Percentiles rank a stretch among this genome's conserved stretches.
Conservation (phyloP, 2,329 filamentous ascomycete genomes). For the Trichoderma breve region DNA sequence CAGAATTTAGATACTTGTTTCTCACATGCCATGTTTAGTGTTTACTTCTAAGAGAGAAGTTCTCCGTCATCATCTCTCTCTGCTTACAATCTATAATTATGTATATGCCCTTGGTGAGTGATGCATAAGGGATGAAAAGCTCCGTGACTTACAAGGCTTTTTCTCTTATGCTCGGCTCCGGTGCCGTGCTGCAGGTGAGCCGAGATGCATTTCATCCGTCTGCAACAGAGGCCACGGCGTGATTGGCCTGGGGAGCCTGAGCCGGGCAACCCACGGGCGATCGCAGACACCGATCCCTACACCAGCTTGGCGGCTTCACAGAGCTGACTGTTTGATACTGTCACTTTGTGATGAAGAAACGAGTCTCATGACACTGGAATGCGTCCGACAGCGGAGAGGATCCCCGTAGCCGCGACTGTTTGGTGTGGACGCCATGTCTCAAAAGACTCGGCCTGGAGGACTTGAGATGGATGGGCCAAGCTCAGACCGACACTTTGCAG, state of each 20-base stretch:
- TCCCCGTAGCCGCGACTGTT: neutral
- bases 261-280: neutral
- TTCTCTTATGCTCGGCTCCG: neutral
- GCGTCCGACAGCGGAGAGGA: slow-evolving; percentile 19
- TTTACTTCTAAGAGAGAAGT: neutral
- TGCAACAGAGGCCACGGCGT: neutral
- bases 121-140: neutral
- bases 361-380: slow-evolving; percentile 16
- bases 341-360: neutral
- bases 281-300: slow-evolving; percentile 1
- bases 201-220: slow-evolving; percentile 16
- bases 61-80: neutral
- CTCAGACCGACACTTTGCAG: slow-evolving; percentile 9
- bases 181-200: slow-evolving; percentile 16
- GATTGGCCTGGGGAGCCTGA: slow-evolving; percentile 6
- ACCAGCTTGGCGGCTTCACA: neutral
- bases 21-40: neutral
- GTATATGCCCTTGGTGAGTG: neutral
- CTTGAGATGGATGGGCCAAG: neutral
- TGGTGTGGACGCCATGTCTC: slow-evolving; percentile 12
- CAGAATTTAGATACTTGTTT: neutral
- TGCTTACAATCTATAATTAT: neutral
- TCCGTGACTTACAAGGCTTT: neutral
- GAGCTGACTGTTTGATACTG: neutral
- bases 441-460: neutral